phyloP scores from a whole-genome alignment of 352 stramenopile genomes.

The Phytophthora parvispora region DNA sequence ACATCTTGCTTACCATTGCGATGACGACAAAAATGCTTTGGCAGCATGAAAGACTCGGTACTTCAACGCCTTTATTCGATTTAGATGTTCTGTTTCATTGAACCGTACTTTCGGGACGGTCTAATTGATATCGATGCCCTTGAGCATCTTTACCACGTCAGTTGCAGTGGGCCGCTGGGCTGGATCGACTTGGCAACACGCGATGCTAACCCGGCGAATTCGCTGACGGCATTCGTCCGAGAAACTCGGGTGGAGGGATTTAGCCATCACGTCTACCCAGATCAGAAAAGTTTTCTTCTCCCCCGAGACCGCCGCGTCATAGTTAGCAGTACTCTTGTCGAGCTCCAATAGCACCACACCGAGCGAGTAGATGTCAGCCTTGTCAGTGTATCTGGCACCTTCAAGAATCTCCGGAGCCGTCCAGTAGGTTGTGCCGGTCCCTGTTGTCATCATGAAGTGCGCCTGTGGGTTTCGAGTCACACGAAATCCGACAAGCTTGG shows the following conservation, averaged over 20 bases:
- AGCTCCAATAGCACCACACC: neutral
- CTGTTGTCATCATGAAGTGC: conserved; percentile 18
- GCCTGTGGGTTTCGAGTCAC: neutral
- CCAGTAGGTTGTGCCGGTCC: neutral
- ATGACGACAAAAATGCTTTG: too few relatives aligned
- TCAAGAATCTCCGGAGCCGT: neutral
- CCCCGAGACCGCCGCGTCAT: neutral
- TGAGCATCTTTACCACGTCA: neutral
- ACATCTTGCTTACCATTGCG: too few relatives aligned
- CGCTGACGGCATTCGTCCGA: neutral
- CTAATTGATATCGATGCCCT: neutral
- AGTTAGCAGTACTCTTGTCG: neutral
- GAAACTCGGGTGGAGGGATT: neutral
- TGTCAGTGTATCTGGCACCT: neutral
- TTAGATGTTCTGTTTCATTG: too few relatives aligned
- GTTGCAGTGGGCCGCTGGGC: neutral
- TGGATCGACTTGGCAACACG: neutral
- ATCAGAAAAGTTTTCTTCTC: neutral
- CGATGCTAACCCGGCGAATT: neutral
- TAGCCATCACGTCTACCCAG: neutral
- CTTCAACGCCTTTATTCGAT: too few relatives aligned
- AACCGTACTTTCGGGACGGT: neutral
- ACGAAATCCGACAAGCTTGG: conserved; percentile 25
- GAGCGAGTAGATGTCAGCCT: neutral
- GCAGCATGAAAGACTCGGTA: too few relatives aligned